Base-by-base conservation (phyloP, 2,329 filamentous ascomycete species). In the Microdochium paspali region DNA sequence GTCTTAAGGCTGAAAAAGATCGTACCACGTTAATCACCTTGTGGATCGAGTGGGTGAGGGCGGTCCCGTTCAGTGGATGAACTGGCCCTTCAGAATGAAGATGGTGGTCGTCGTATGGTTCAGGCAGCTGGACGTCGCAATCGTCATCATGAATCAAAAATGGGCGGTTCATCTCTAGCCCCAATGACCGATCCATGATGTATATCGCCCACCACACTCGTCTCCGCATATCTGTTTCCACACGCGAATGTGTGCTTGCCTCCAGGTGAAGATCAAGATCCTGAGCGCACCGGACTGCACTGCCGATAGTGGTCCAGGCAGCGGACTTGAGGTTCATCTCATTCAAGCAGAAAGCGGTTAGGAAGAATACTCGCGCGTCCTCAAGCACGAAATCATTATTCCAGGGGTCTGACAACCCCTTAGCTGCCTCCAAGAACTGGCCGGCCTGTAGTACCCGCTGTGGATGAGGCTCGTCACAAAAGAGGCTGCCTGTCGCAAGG, bases 181-280 rank as follows among this genome's bases (percentile, higher is more conserved):
- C 83, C 45, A 94, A 70, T 24, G 87, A 77, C 52, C 90, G 81
- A 67, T 98, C 93, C 69, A 90, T 82, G 42, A 89, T 80, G 66
- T 97, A 97, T 48, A 95, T 80, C 13, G 87, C 82, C 90, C 93
- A 98, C 91, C 91, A 98, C 2, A 93, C 80, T 47, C 90, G 77
- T 51, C 87, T 81, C 47, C 90, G 81, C 80, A 91, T 90, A 65
- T 97, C 91, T 10, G 79, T 79, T 57, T 95, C 90, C 13, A 95
- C 71, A 1, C 82, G 74, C 2, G 85, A 77, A 75, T 84, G 89
- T 1, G 82, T 76, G 0, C 84, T 84, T 1, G 80, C 79, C 57
- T 95, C 87, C 6, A 79, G 71, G 58, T 96, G 84, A 10, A 97
- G 71, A 0, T 87, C 87, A 43, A 96, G 73, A 54, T 93, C 87